Percentiles rank a stretch among this genome's conserved stretches.
phyloP scores from a whole-genome alignment of 805 yeast species.

The Brettanomyces anomalus region DNA sequence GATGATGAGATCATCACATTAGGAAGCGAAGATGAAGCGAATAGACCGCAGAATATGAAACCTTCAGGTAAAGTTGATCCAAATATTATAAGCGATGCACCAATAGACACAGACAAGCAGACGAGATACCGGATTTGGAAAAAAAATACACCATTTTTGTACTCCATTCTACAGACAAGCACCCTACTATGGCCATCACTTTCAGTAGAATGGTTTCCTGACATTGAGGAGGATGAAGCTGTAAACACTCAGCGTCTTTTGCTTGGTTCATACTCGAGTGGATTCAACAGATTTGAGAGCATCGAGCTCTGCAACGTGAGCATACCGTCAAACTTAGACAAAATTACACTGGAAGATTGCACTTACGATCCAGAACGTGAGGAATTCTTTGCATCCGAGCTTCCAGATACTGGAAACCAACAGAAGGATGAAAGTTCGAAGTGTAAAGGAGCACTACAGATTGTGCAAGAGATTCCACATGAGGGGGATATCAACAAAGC shows the following conservation, averaged over 20 bases:
- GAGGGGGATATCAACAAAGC: conserved; percentile 67
- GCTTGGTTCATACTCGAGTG: conserved; percentile 58
- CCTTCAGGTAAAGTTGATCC: too few relatives aligned
- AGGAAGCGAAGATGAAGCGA: too few relatives aligned
- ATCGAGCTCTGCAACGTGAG: conserved; percentile 10
- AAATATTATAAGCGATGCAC: too few relatives aligned
- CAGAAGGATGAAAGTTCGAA: background rate
- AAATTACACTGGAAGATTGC: conserved; percentile 8
- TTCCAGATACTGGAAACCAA: conserved; percentile 4
- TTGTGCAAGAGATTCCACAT: conserved; percentile 54
- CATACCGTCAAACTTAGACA: background rate
- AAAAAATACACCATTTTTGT: conserved; percentile 49
- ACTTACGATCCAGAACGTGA: conserved; percentile 29
- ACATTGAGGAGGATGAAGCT: conserved; percentile 26
- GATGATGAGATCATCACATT: too few relatives aligned
- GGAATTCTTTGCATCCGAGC: conserved; percentile 20
- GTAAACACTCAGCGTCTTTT: conserved; percentile 32
- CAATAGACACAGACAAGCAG: too few relatives aligned
- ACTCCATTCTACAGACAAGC: conserved; percentile 43
- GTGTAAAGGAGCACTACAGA: conserved; percentile 2
- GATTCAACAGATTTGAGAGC: conserved; percentile 26
- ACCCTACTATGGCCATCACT: conserved; percentile 58
- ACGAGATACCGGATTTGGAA: conserved; percentile 46
- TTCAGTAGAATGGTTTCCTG: conserved; percentile 57
- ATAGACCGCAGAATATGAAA: too few relatives aligned